Evolutionary conservation across 2,329 filamentous ascomycete genomes (phyloP).

Genomic region (Aspergillus ruber): DNA sequence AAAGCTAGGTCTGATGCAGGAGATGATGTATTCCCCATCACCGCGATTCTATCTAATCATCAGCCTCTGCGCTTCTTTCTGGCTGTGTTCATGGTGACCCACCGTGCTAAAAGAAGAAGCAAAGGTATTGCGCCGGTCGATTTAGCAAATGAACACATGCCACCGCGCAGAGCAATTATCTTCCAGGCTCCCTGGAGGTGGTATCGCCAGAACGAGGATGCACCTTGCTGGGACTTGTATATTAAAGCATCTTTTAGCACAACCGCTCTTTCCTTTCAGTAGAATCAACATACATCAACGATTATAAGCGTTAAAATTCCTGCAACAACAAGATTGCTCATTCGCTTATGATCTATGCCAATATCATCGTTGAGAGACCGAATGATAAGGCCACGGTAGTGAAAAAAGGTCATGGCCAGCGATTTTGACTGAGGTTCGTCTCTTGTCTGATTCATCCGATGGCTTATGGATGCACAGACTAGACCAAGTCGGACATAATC

Average conservation of each 20-base stretch:
- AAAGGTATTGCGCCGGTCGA: constrained; percentile 15
- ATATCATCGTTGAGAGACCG: constrained; percentile 26
- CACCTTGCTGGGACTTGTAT: constrained; percentile 24
- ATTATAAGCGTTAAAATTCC: constrained; percentile 29
- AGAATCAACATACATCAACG: constrained; percentile 22
- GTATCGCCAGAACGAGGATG: constrained; percentile 27
- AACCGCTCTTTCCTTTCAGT: not conserved
- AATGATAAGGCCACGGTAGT: constrained; percentile 24
- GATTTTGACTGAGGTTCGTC: constrained; percentile 8
- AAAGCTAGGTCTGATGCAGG: constrained; percentile 27
- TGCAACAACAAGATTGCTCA: constrained; percentile 22
- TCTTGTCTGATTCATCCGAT: constrained; percentile 25
- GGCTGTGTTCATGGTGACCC: constrained; percentile 11
- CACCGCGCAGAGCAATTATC: constrained; percentile 29
- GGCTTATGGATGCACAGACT: constrained; percentile 28
- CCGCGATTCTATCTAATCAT: constrained; percentile 16
- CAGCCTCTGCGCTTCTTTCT: not conserved
- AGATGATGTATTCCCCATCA: constrained; percentile 33
- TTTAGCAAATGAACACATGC: constrained; percentile 16
- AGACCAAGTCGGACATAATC: constrained; percentile 25
- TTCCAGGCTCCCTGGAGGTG: constrained; percentile 30
- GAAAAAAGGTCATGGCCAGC: constrained; percentile 21
- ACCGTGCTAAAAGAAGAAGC: constrained; percentile 22
- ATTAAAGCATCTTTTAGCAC: not conserved
- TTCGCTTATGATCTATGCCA: constrained; percentile 10